phyloP scores from a whole-genome alignment of 768 basidiomycete species.

The Lactarius indigo region DNA sequence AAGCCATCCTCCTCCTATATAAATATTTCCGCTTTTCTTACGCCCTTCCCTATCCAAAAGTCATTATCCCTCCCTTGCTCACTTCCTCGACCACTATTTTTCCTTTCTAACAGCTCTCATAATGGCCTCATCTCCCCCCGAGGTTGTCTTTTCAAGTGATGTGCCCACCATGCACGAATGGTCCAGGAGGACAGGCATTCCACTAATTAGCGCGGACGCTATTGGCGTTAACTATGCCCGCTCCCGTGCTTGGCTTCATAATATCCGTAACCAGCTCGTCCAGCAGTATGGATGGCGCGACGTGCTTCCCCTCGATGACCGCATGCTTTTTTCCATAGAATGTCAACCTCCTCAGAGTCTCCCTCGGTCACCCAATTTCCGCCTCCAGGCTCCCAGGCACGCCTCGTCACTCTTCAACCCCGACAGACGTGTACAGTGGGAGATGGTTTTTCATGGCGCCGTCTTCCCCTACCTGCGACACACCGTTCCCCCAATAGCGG shows the following conservation, averaged over 20 bases:
- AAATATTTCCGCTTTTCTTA: constrained; percentile 16
- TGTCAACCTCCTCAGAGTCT: constrained; percentile 68
- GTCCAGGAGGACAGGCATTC: constrained; percentile 75
- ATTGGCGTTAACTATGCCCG: constrained; percentile 77
- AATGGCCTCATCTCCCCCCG: constrained; percentile 37
- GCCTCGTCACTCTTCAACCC: constrained; percentile 85
- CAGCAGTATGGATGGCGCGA: constrained; percentile 71
- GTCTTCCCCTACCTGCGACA: constrained; percentile 39
- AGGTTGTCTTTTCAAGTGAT: constrained; percentile 76
- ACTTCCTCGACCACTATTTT: constrained; percentile 17
- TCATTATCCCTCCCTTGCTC: constrained; percentile 19
- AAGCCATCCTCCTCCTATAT: constrained; percentile 20
- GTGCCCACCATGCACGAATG: constrained; percentile 81
- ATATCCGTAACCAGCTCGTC: constrained; percentile 60
- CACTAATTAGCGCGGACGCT: constrained; percentile 78
- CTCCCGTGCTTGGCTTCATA: constrained; percentile 71
- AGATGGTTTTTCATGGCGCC: constrained; percentile 73
- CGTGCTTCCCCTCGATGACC: constrained; percentile 51
- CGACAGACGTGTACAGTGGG: constrained; percentile 81
- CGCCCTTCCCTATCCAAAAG: constrained; percentile 14
- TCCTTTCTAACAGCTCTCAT: constrained; percentile 22
- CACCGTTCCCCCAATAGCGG: constrained; percentile 36
- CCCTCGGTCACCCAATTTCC: constrained; percentile 71
- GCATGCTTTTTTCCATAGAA: constrained; percentile 79
- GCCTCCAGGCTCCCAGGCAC: constrained; percentile 69